Evolutionary conservation across 2,329 filamentous ascomycete species (phyloP), one percentile per base, ranked within the genome.

Genomic region (Neospermospora avenae): DNA sequence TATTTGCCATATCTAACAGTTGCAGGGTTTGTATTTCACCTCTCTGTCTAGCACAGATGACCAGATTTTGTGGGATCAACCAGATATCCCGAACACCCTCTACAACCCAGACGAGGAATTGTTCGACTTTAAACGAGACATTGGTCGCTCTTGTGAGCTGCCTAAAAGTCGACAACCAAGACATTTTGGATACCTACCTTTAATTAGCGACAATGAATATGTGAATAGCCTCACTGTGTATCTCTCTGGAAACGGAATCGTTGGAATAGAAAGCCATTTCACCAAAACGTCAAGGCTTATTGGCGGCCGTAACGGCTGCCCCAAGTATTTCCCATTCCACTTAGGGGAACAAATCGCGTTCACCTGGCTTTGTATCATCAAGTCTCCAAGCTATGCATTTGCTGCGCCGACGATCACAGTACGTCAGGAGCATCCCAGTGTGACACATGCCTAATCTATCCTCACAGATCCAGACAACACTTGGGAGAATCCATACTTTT

Each of bases 171-270:
- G n/a, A 49, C 22, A 58, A 45, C 59, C n/a, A 51, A 53, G 48
- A n/a, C 62, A 58, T 57, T 62, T 64, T 37, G 46, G 49, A 58
- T 62, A 62, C 35, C 58, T 64, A 34, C 48, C 57, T 49, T 41
- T 62, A 34, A 51, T 51, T 55, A 41, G 37, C 24, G 24, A 49
- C 14, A 46, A 60, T 25, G 51, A 55, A 41, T 60, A 62, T 42
- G 39, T 37, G n/a, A 60, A 37, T 24, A 51, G 58, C 34, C 53
- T 64, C 28, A 58, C 58, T 56, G 28, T 64, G 35, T 62, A 62
- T 51, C 4, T 56, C 44, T 44, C 49, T 58, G 14, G 28, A 31
- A 49, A 51, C 24, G 54, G 63, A n/a, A 60, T 62, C 3, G 35
- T 60, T 22, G 60, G 57, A 8, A 34, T 64, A 45, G 60, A 60